Evolutionary conservation across 2,329 filamentous ascomycete species (phyloP), one percentile per base, ranked within the genome.

Genomic region (Emmonsiellopsis sp.): DNA sequence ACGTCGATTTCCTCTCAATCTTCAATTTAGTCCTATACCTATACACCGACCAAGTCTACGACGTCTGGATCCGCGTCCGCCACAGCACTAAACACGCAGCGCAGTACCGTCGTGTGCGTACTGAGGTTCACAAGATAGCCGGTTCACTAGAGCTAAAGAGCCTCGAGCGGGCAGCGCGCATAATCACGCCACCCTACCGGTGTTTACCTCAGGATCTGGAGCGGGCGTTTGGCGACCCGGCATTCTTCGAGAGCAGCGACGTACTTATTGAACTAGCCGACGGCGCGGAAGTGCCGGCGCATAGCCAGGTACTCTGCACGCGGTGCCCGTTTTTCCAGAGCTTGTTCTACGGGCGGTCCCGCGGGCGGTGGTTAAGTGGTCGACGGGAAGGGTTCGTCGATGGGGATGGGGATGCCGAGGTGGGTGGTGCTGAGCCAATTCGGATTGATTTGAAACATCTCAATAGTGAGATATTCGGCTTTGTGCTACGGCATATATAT

Each of bases 251-350:
- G 6, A 86, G 88, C 62, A 86, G 83, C 2, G 91, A 98, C 67
- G 79, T 89, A 6, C 66, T 92, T 5, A 74, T 97, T 14, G 84
- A 95, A 60, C 77, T 97, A 9, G 21, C 21, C 40, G 86, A 84
- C 21, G 80, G 81, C n/a, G 84, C 84, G 32, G 73, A 77, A 52
- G 72, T 90, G 36, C 73, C 76, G 11, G 84, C 86, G 1, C 93
- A 98, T 63, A 92, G 88, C 58, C 77, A 84, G 4, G 69, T 97
- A 3, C 68, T 96, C 37, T 91, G 89, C 59, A 84, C 85, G 62
- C 79, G 93, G 59, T 96, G 91, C 61, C 90, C 89, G 0, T 98
- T 96, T 76, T 98, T 98, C 59, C 77, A 92, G 57, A 87, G 87
- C 1, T 77, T 98, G 43, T 97, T 96, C 68, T 78, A 88, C 61